Evolutionary conservation across 352 stramenopile genomes (phyloP).

Genomic region (Peronospora belbahrii): DNA sequence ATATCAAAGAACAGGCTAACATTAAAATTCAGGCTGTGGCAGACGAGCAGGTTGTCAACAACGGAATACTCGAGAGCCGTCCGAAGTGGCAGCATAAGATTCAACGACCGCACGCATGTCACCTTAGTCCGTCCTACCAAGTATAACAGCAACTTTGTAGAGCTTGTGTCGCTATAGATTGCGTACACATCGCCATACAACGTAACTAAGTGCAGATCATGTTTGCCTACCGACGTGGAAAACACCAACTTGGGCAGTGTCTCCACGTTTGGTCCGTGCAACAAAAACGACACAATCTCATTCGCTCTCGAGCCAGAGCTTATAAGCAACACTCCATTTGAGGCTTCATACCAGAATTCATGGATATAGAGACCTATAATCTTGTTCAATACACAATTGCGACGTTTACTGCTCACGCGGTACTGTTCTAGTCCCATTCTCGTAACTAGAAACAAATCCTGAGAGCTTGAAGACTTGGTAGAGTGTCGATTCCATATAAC

Average conservation of each 20-base stretch:
- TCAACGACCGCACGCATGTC: slow-evolving; percentile 63
- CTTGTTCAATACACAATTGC: slow-evolving; percentile 47
- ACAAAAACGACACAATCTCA: slow-evolving; percentile 63
- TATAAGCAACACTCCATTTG: slow-evolving; percentile 55
- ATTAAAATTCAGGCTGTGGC: slow-evolving; percentile 74
- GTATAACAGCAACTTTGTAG: slow-evolving; percentile 67
- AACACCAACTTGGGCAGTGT: slow-evolving; percentile 72
- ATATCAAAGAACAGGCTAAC: slow-evolving; percentile 79
- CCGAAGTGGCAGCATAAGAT: slow-evolving; percentile 54
- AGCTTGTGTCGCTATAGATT: slow-evolving; percentile 49
- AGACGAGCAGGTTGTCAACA: slow-evolving; percentile 78
- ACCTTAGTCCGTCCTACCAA: slow-evolving; percentile 52
- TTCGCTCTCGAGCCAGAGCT: slow-evolving; percentile 67
- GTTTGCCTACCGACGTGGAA: slow-evolving; percentile 39
- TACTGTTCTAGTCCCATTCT: slow-evolving; percentile 73
- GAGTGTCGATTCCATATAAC: slow-evolving; percentile 66
- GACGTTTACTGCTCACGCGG: slow-evolving; percentile 50
- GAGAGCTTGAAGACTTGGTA: slow-evolving; percentile 31
- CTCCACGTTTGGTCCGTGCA: slow-evolving; percentile 49
- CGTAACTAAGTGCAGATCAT: slow-evolving; percentile 51
- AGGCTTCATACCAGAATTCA: slow-evolving; percentile 64
- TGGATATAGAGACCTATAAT: slow-evolving; percentile 53
- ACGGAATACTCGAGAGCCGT: slow-evolving; percentile 63
- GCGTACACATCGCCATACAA: slow-evolving; percentile 67
- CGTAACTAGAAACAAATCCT: slow-evolving; percentile 73